A percentile compares a stretch with the other conserved stretches of the same genome.
These are phyloP conservation scores for Epichloe brachyelytri DNA, from an alignment of 2,329 filamentous ascomycete species.

Conservation along the genomic window DNA sequence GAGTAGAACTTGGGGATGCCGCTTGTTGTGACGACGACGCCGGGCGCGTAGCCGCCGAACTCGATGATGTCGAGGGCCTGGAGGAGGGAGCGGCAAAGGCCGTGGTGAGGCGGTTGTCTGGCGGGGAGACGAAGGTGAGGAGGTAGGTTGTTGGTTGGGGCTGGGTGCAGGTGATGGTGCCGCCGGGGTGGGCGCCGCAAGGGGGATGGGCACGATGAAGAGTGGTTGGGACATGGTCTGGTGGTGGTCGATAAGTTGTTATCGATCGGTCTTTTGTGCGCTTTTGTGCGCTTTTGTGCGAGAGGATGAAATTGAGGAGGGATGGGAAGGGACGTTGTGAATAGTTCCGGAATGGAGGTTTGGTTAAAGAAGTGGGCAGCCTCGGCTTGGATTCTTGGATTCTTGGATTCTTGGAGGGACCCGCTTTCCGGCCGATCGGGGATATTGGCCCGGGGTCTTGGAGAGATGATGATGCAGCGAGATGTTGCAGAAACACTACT, in stretches of 20 bases:
- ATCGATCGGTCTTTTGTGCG: background rate
- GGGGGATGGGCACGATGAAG: conserved; percentile 41
- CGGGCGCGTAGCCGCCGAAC: conserved; percentile 46
- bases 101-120: conserved; percentile 65
- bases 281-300: too few relatives aligned
- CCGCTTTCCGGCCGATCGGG: background rate
- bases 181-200: conserved; percentile 32
- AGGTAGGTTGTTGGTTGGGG: conserved; percentile 54
- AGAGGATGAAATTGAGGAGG: background rate
- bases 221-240: conserved; percentile 4
- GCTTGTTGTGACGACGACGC: conserved; percentile 66
- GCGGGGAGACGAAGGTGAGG: conserved; percentile 55
- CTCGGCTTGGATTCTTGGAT: background rate
- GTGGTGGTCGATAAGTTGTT: background rate
- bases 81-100: conserved; percentile 51
- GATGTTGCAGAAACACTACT: too few relatives aligned
- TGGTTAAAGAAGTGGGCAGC: background rate
- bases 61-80: conserved; percentile 65
- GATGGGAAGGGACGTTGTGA: background rate
- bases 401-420: background rate
- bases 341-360: background rate
- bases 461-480: too few relatives aligned
- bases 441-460: too few relatives aligned
- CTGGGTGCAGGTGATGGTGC: conserved; percentile 48
- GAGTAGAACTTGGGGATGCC: conserved; percentile 68